Base-by-base conservation (phyloP, 345 rosid species). In the Passiflora organensis region DNA sequence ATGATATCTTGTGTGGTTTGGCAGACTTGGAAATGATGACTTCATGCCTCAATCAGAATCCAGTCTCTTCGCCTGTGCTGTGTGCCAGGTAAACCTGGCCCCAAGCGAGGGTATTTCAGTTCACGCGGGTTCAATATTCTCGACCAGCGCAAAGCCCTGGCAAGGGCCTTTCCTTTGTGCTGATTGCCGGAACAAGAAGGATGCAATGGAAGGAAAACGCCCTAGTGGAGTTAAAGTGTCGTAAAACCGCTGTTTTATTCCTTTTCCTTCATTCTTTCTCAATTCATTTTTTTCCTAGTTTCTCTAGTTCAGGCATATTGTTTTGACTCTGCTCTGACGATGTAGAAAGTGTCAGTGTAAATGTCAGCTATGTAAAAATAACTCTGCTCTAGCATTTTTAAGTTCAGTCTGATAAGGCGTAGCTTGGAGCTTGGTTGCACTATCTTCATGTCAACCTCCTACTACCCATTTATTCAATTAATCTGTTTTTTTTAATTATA, bases 121-220 rank as follows among this genome's bases (percentile, higher is more conserved):
- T 21, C 89, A 87, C 32, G 96, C 95, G 0, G 97, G 97, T 51
- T 70, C 78, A 21, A 80, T 81, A 62, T 83, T 85, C 78, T 83
- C 91, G 1, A 74, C 75, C 43, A 82, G 87, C 70, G 60, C 79
- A 24, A 85, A 77, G 51, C 91, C 89, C 13, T 91, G 97, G 97
- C 86, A 85, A 70, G 97, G 97, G 60, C 96, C 95, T 44, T 91
- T 91, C 73, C 87, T 91, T 0, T 91, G 95, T 28, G 60, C 75
- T 10, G 91, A 71, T 19, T 87, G 95, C 60, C 87, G 91, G 11
- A 51, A 83, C 24, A 91, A 87, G 79, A 85, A 85, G 74, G 95
- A 87, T 8, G 97, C 96, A 41, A 91, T 87, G 96, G 96, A 91
- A 84, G 96, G 97, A 32, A 87, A 91, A 65, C 83, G 89, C 13